Evolutionary conservation across 2,329 filamentous ascomycete species (phyloP), one percentile per base, ranked within the genome.

Genomic region (Thielaviopsis cerberus): DNA sequence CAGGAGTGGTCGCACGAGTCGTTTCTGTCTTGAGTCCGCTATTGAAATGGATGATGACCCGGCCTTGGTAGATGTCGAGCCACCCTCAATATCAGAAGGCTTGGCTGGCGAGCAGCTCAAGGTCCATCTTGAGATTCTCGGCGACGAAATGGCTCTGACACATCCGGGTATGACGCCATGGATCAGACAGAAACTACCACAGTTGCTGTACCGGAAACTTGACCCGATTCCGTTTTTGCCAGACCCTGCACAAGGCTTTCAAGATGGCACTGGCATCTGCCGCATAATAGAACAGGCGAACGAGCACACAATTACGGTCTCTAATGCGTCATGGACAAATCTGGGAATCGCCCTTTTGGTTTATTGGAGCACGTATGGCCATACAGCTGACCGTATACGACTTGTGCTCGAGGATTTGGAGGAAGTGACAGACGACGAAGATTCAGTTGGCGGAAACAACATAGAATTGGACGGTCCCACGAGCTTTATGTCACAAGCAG

Each of bases 21-120:
- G 81, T 37, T 85, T 79, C 64, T 83, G 81, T 60, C 69, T 85
- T 1, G 81, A 85, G 65, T 79, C 81, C 30, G 81, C 81, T 5
- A 77, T 85, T 30, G 81, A 85, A 66, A 69, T 83, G 41, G 81
- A 85, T 62, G 81, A 85, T 64, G 81, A 85, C 63, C 81, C 81
- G 0, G 74, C 80, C 2, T 70, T 82, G 1, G 73, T 74, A 26
- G 80, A 84, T 61, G 76, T 83, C 13, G 76, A 81, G 30, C 81
- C 81, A 0, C 78, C 78, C 0, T 82, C 80, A 0, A 68, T 84
- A 15, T 79, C 80, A 50, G 81, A 85, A 64, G 78, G 74, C 0
- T 75, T 82, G 61, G 80, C 81, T 0, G 81, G 81, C 3, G 77
- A 81, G 63, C 77, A 83, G 64, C 67, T 85, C 54, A 82, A 78